Base-by-base conservation (phyloP, 768 basidiomycete genomes). In the Mycena capillaripes region DNA sequence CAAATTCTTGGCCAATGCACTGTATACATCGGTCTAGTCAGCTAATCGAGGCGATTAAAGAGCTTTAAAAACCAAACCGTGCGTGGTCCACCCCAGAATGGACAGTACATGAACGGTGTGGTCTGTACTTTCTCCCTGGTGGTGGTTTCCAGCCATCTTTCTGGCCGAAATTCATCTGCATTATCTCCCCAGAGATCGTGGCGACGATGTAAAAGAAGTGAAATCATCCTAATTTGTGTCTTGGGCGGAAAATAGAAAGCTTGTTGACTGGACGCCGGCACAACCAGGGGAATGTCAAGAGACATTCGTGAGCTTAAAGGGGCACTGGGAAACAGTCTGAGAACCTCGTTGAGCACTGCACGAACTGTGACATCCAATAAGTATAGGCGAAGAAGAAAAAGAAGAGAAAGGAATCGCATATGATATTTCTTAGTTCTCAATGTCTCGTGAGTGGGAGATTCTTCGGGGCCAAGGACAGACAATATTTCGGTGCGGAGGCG, bases 351-450 rank as follows among this genome's bases (percentile, higher is more conserved):
- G 48, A 91, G 82, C 46, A 90, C 87, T 5, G 88, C 88, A 69
- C 83, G 85, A 77, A 89, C 86, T 81, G n/a, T n/a, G 77, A 3
- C 0, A 53, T 9, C 3, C 19, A n/a, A 40, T 60, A 27, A 68
- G 27, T 19, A 17, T 29, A 8, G 17, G 6, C 3, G n/a, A n/a
- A n/a, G 36, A 12, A 36, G 36, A 36, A 36, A 36, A 36, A 55
- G 19, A 68, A 29, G 60, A 68, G 8, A 57, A 25, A 12, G 72
- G 21, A 36, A 38, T 38, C 19, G 79, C 86, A 66, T 44, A 89
- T 89, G 77, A 70, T 89, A 88, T 77, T 80, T 86, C 76, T 88
- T 74, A 23, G 81, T 79, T 66, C 82, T 84, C 72, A 89, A 81
- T 32, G 72, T 78, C 36, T 85, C 84, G 64, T 84, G 83, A 1